Evolutionary conservation across 192 early-diverging fungal genomes (phyloP), one percentile per base, ranked within the genome.

Genomic region (Coemansia sp.): DNA sequence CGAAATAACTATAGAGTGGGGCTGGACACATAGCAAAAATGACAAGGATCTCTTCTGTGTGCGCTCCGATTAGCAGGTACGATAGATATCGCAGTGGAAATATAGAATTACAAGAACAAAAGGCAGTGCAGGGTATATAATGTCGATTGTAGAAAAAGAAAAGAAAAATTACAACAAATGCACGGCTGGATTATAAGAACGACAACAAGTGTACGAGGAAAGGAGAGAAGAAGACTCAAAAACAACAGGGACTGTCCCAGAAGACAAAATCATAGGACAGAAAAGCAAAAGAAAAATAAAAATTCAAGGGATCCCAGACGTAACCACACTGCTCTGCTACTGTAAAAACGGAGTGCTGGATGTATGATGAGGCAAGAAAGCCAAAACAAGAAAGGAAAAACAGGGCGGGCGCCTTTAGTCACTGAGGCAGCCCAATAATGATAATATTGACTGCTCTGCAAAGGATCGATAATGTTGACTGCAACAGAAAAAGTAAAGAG

Each of bases 1-100:
- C 79, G 46, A 82, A 82, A 76, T 82, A 82, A 65, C 79, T 82
- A 82, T 82, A 75, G 22, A 74, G 25, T 11, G 79, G 71, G 25
- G 74, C 74, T 41, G 79, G 79, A 37, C 68, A 73, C 79, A 82
- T 81, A 12, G 50, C 56, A 61, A 53, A 53, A 53, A 20, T 16
- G 44, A 20, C 49, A 50, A 20, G 7, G 13, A 20, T 51, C 16
- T 43, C 46, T 40, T 60, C 17, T 46, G 32, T 12, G 51, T 16
- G 51, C 43, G 51, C 51, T 54, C 12, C 3, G 8, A 11, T 54
- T 54, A 54, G 51, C 51, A 54, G 20, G 57, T 38, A 59, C 38
- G 57, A 56, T 8, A 32, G 57, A 40, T 40, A 55, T 42, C 37
- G 62, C 20, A 37, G 5, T 41, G 48, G 22, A 45, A 49, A 38